A percentile compares a stretch with the other conserved stretches of the same genome.
phyloP scores from a whole-genome alignment of 305 asterid species.

The Fraxinus sp. region DNA sequence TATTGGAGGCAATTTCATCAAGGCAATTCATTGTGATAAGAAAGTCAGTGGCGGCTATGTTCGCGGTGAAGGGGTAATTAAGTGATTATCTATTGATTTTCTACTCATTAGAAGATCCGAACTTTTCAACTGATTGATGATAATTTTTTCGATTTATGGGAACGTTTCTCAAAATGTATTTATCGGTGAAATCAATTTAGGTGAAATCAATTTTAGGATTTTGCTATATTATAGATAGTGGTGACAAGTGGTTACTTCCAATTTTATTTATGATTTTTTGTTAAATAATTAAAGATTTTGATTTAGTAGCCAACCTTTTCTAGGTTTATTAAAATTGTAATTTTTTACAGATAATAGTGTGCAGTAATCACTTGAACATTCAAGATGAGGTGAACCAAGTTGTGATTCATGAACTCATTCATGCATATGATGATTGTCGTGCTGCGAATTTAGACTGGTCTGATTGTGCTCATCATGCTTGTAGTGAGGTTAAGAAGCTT shows the following conservation, averaged over 20 bases:
- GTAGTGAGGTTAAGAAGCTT: not conserved
- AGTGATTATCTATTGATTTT: not conserved
- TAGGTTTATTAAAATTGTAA: not conserved
- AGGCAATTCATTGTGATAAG: constrained; percentile 45
- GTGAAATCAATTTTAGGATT: not conserved
- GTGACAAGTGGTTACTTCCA: not conserved
- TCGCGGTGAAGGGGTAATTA: constrained; percentile 62
- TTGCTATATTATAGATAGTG: not conserved
- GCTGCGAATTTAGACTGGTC: constrained; percentile 76
- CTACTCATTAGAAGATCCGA: not conserved
- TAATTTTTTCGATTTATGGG: not conserved
- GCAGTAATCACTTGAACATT: constrained; percentile 66
- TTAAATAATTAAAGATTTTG: not conserved
- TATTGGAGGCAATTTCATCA: constrained; percentile 65
- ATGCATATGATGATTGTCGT: constrained; percentile 88
- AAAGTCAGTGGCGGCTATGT: constrained; percentile 53
- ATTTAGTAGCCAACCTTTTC: not conserved
- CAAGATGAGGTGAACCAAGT: constrained; percentile 90
- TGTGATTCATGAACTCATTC: constrained; percentile 87
- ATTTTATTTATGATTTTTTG: not conserved
- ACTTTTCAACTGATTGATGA: not conserved
- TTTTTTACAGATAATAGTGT: constrained; percentile 50
- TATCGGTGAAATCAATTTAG: too few relatives aligned
- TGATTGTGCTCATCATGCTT: constrained; percentile 68
- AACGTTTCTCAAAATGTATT: not conserved